phyloP scores from a whole-genome alignment of 192 early-diverging fungal species.

The Coemansia pectinata region DNA sequence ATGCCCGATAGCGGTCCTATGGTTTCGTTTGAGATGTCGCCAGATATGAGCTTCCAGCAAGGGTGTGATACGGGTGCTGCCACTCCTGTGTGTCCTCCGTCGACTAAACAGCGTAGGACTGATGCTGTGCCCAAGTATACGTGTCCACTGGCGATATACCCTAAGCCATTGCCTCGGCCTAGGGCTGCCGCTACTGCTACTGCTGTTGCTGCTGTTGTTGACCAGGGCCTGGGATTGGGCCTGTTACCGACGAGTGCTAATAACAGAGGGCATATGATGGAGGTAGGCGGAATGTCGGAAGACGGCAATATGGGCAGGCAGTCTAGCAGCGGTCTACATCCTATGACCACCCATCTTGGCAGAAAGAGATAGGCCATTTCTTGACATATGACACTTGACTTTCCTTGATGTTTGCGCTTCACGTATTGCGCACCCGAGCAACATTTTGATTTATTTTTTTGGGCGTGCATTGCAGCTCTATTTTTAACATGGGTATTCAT shows the following conservation, averaged over 20 bases:
- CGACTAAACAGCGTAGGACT: background rate
- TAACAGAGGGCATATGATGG: constrained; percentile 7
- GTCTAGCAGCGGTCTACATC: constrained; percentile 6
- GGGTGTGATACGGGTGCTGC: background rate
- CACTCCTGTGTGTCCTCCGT: background rate
- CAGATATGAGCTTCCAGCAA: constrained; percentile 18
- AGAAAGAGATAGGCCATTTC: background rate
- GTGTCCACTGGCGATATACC: constrained; percentile 27
- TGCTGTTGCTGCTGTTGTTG: background rate
- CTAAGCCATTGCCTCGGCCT: constrained; percentile 45
- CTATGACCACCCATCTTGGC: constrained; percentile 25
- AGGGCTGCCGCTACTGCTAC: constrained; percentile 6
- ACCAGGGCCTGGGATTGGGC: background rate
- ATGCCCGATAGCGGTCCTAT: constrained; percentile 17
- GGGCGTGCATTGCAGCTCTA: background rate
- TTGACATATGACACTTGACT: background rate
- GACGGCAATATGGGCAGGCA: constrained; percentile 17
- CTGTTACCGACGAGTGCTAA: background rate
- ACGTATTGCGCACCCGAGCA: background rate
- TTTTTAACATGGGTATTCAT: background rate
- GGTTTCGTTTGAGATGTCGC: constrained; percentile 37
- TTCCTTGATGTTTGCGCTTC: background rate
- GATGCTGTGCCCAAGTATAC: constrained; percentile 5
- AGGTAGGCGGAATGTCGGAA: constrained; percentile 16
- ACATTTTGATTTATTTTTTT: background rate